Evolutionary conservation across 257 asterid genomes (phyloP).

Genomic region (Solanum pimpinellifolium): DNA sequence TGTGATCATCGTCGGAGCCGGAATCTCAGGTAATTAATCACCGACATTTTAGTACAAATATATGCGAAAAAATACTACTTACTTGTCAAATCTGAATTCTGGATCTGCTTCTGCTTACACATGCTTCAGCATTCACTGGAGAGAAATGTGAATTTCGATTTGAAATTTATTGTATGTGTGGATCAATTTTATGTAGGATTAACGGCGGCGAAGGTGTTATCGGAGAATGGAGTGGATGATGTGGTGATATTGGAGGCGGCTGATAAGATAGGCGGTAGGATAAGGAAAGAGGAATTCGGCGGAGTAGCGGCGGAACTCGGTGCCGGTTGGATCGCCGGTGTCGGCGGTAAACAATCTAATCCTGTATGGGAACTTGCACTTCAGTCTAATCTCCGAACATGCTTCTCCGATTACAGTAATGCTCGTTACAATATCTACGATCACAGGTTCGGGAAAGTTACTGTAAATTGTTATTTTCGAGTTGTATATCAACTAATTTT

Average conservation of each 20-base stretch:
- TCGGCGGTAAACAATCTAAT: conserved; percentile 68
- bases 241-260: conserved; percentile 70
- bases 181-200: conserved; percentile 29
- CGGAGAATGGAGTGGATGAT: conserved; percentile 76
- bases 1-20: conserved; percentile 78
- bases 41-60: background rate
- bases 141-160: background rate
- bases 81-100: background rate
- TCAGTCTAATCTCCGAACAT: conserved; percentile 64
- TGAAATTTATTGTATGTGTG: background rate
- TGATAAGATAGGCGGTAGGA: conserved; percentile 74
- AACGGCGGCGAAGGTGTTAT: conserved; percentile 70
- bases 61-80: background rate
- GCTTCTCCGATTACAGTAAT: conserved; percentile 78
- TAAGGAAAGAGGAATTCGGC: conserved; percentile 74
- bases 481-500: background rate
- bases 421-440: conserved; percentile 92
- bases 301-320: conserved; percentile 90
- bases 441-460: conserved; percentile 28
- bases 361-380: conserved; percentile 90
- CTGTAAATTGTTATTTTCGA: background rate
- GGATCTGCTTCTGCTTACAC: background rate
- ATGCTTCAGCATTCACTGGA: background rate
- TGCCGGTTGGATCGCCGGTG: conserved; percentile 98
- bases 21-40: conserved; percentile 48